Conservation (phyloP, 345 rosid species). For the Leavenworthia alabamica region DNA sequence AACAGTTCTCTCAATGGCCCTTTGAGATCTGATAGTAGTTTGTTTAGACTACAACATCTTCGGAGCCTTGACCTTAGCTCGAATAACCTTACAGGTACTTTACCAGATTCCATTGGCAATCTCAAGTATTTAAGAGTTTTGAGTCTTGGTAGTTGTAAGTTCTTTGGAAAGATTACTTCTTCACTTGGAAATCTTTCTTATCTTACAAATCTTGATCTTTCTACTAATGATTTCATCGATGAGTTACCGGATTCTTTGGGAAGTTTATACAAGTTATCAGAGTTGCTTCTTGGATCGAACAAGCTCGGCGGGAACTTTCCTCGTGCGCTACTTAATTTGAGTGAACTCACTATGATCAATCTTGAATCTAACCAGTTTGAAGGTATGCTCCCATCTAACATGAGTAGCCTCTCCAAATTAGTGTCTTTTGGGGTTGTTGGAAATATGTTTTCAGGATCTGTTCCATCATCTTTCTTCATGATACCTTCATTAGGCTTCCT, state of each 20-base stretch:
- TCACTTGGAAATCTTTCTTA: not conserved
- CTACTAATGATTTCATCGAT: not conserved
- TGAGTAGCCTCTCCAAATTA: slow-evolving; percentile 11
- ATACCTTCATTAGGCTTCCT: not conserved
- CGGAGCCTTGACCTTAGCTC: not conserved
- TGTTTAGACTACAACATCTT: not conserved
- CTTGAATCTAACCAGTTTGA: not conserved
- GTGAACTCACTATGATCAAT: not conserved
- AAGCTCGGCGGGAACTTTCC: slow-evolving; percentile 4
- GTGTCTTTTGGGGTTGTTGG: not conserved
- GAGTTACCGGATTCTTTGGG: not conserved
- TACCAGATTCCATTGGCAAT: not conserved
- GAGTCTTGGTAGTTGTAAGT: not conserved
- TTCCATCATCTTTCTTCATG: slow-evolving; percentile 9
- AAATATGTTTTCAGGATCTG: slow-evolving; percentile 1
- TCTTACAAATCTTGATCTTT: not conserved
- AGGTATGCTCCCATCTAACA: slow-evolving; percentile 18
- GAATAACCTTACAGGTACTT: not conserved
- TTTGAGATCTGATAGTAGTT: not conserved
- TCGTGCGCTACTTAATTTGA: not conserved
- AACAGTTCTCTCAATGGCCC: not conserved
- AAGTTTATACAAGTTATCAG: not conserved
- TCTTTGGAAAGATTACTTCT: not conserved
- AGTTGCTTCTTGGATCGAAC: not conserved
- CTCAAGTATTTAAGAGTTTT: not conserved